Base-by-base conservation (phyloP, 768 basidiomycete species). In the Daedalea quercina region DNA sequence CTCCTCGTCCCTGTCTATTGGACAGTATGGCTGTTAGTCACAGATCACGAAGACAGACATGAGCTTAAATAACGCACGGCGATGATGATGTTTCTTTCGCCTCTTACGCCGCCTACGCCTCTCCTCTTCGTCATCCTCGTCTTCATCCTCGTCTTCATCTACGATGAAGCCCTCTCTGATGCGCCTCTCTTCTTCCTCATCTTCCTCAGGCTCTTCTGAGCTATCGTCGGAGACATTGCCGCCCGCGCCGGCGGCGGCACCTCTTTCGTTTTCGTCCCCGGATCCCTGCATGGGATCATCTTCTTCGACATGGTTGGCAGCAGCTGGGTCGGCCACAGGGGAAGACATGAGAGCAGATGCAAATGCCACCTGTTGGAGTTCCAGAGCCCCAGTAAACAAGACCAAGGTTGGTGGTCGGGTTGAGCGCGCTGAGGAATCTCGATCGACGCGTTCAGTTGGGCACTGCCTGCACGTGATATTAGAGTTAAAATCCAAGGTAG, bases 121-220 rank as follows among this genome's bases (percentile, higher is more conserved):
- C 54, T 77, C 73, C 51, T 76, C 78, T 42, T 77, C 75, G 41
- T 80, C 76, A 2, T 79, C 76, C 19, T 80, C 81, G 13, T 78
- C 81, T 1, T 81, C 82, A 0, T 82, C 87, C 3, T 87, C 89
- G 0, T 89, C 86, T 52, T 87, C 89, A 52, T 89, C 89, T 8
- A 94, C 93, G 61, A 97, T 96, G 65, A 97, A 96, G 0, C 90
- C 94, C 47, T 94, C 89, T 47, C 82, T 74, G 52, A 96, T 82
- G 52, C 80, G 76, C 53, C 80, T 78, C 60, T 75, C 87, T 71
- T 93, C 93, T 56, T 95, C 94, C 61, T 84, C 88, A 63, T 95
- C 93, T 45, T 95, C 93, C 34, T 94, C 90, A 33, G 81, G 86
- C 63, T 93, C 89, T 61, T 91, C 90, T 43, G 90, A 92, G 66